Percentiles rank a stretch among this genome's conserved stretches.
phyloP scores from a whole-genome alignment of 306 rosid genomes.

The Adenanthera pavonina region DNA sequence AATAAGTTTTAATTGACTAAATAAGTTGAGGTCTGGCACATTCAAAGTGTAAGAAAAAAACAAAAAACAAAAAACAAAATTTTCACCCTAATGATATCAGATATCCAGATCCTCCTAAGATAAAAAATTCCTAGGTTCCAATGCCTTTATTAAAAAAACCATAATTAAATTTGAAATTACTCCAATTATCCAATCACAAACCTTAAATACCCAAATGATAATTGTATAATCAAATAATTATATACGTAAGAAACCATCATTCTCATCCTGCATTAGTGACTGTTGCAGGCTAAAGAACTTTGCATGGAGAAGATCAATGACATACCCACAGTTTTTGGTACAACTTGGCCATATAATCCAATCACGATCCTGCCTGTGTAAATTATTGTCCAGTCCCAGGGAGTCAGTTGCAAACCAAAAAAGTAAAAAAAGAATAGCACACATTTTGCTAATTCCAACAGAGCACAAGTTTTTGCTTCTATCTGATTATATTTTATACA shows the following conservation, averaged over 20 bases:
- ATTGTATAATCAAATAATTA: not conserved
- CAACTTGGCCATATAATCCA: conserved; percentile 83
- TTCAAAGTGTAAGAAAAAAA: no score
- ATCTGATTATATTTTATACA: not conserved
- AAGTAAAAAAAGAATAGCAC: conserved; percentile 12
- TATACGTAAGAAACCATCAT: not conserved
- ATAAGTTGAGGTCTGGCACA: conserved; percentile 3
- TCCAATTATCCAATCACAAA: not conserved
- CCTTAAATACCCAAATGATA: not conserved
- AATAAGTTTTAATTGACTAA: not conserved
- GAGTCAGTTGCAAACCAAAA: not conserved
- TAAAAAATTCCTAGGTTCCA: not conserved
- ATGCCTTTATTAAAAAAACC: not conserved
- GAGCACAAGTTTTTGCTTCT: not conserved
- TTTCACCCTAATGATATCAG: not conserved
- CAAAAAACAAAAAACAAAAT: not conserved
- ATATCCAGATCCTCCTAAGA: not conserved
- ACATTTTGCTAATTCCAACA: not conserved
- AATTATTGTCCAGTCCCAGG: conserved; percentile 4
- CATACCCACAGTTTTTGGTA: conserved; percentile 89
- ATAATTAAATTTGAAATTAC: not conserved
- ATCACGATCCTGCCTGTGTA: conserved; percentile 80
- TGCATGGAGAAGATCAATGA: conserved; percentile 21
- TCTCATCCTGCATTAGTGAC: conserved; percentile 1
- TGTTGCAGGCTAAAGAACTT: conserved; percentile 23